These are phyloP conservation scores for Penicillium alfredii DNA, from an alignment of 495 filamentous ascomycete genomes.

Conservation along the genomic window DNA sequence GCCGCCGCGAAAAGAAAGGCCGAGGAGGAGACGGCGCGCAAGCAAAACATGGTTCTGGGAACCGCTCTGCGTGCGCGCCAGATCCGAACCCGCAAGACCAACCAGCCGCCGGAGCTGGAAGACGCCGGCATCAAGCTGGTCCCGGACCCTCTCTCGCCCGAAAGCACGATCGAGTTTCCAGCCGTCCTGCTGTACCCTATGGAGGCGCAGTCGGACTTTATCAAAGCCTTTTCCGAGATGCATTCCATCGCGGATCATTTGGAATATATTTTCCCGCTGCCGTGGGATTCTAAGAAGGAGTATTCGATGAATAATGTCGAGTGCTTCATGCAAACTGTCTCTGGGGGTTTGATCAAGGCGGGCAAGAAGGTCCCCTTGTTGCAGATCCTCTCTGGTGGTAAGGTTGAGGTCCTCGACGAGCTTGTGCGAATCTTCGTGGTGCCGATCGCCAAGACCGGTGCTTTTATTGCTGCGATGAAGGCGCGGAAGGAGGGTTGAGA, in stretches of 20 bases:
- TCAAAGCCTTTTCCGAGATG: conserved; percentile 76
- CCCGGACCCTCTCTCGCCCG: conserved; percentile 67
- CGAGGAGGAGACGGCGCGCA: conserved; percentile 47
- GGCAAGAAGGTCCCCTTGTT: conserved; percentile 77
- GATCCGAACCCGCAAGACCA: conserved; percentile 60
- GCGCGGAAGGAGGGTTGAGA: conserved; percentile 43
- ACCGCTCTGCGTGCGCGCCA: conserved; percentile 69
- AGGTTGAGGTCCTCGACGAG: conserved; percentile 82
- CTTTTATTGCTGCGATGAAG: conserved; percentile 85
- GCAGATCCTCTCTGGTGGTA: conserved; percentile 68
- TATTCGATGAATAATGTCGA: conserved; percentile 65
- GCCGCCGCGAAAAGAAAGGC: conserved; percentile 34
- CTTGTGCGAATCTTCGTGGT: conserved; percentile 75
- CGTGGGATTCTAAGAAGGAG: conserved; percentile 73
- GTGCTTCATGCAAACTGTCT: conserved; percentile 78
- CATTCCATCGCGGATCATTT: conserved; percentile 66
- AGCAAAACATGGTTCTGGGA: conserved; percentile 53
- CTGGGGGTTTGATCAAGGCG: conserved; percentile 77
- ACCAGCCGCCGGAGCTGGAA: conserved; percentile 75
- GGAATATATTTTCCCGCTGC: conserved; percentile 68
- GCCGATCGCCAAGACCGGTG: conserved; percentile 56
- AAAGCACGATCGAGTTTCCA: conserved; percentile 67
- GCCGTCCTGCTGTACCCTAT: conserved; percentile 77
- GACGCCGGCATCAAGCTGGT: conserved; percentile 61
- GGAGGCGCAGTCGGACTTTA: conserved; percentile 75